Evolutionary conservation across 2,329 filamentous ascomycete genomes (phyloP), one percentile per base, ranked within the genome.

Genomic region (Verticillium klebahnii): DNA sequence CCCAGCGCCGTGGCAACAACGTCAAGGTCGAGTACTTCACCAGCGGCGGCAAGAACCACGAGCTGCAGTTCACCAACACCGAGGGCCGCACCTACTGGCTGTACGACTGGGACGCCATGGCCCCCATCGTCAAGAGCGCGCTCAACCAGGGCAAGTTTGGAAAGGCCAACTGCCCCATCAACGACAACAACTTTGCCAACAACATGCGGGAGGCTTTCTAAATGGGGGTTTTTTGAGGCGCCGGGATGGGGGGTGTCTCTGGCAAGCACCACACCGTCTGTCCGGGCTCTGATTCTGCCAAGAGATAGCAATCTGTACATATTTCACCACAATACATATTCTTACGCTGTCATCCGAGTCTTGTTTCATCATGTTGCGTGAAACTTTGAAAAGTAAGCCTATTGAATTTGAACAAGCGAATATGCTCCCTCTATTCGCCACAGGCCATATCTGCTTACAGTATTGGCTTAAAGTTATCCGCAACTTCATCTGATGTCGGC

Each of bases 191-290:
- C 57, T 59, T 59, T 52, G 57, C 29, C 23, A 7, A 34, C 8
- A 64, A 63, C n/a, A 56, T 65, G 45, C 15, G 50, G 2, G 37
- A 59, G 12, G 63, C 62, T 8, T 58, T 57, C 34, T 57, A 39
- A 40, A 25, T 7, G 34, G 34, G 34, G 6, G 19, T 3, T 45
- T 11, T 15, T 6, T 14, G 15, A 17, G n/a, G 15, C 39, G 5
- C 9, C 9, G 14, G 14, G 34, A 36, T 14, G 34, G 34, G 17
- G 15, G 37, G 8, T 40, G 2, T n/a, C 15, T 40, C 15, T n/a
- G 14, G 2, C 37, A 40, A 40, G 37, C 6, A 40, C 5, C 37
- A 17, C 15, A 40, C 37, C 2, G 19, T 40, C 37, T 40, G 12
- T 15, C 17, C 37, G 6, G 37, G 17, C 8, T 37, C 37, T 40